Evolutionary conservation across 768 basidiomycete genomes (phyloP), one percentile per base, ranked within the genome.

Genomic region (Mycena olivaceomarginata): DNA sequence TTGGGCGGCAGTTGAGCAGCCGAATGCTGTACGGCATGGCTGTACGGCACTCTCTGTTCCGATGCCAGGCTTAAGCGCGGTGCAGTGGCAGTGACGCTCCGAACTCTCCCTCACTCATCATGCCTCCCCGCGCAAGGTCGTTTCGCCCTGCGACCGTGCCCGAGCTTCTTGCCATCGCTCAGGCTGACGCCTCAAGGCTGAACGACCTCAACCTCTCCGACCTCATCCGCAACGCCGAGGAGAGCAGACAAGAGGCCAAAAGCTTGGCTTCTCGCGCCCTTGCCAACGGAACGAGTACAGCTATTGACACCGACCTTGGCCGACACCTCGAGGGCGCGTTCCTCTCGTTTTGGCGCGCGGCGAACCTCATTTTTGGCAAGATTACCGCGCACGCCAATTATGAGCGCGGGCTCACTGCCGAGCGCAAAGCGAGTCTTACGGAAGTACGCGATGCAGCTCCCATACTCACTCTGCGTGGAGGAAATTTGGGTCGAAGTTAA

Each of bases 121-220:
- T 40, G 60, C 25, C 60, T 10, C 60, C 31, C 39, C 63, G 40
- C 63, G 25, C 59, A 15, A 64, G 41, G 41, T 39, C 40, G n/a
- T 41, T 20, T 2, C 63, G 63, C 41, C 63, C 63, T 20, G 63
- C 63, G 12, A 64, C 63, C 0, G 41, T 64, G 11, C 63, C 63
- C 22, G 63, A 64, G 18, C 63, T 64, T 11, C 63, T 64, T 1
- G 40, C 63, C n/a, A 39, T 64, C 7, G 63, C 41, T n/a, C 63
- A 64, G n/a, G 41, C 40, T 20, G 40, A 43, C 10, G 63, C 31
- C 25, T 39, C 59, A 15, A 60, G 43, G 15, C 40, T 20, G 18
- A 43, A 4, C n/a, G 40, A 12, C n/a, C 40, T 64, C 20, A 41
- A 22, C n/a, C 13, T 64, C 11, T 16, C 10, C 20, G 40, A 37